Evolutionary conservation across 148 eudicot species (phyloP), one percentile per base, ranked within the genome.

Genomic region (Agrostemma githago): DNA sequence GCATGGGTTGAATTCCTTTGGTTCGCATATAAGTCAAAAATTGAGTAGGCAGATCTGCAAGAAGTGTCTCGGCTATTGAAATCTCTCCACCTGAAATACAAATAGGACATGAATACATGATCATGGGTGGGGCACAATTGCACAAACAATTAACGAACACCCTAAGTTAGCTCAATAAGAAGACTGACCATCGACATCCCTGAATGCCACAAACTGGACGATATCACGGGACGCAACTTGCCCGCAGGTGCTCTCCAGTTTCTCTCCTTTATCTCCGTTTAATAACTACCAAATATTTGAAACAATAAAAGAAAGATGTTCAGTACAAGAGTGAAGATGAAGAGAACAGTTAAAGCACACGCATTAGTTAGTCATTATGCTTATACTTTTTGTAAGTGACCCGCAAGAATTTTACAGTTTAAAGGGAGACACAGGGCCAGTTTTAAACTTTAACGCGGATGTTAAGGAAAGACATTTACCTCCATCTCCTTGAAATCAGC

Each of bases 401-500:
- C 53, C 11, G n/a, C n/a, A 7, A 46, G 11, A 46, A 46, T 46
- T 46, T 46, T 7, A 46, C 10, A 11, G 53, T 7, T 8, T 46
- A 46, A 7, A 46, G 53, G 4, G 53, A 7, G 4, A 9, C 6
- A 8, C 10, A 46, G 10, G 7, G 53, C 11, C 10, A 8, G 10
- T 46, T 46, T 46, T 4, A 46, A 46, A 46, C 10, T 2, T 46
- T 46, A 43, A 46, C 10, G 11, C 53, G 1, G 53, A 46, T 46
- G 12, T 40, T 40, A 42, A 59, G 53, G 40, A 40, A 70, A 20
- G 15, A 20, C 37, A 43, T 26, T 39, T 82, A 95, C 99, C 97
- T 95, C 97, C 99, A 95, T 95, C 83, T 95, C 99, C 65, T 90
- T 92, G 48, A 76, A 95, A 70, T 95, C 99, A 9, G 99, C 99